Evolutionary conservation across 768 basidiomycete genomes (phyloP).

Genomic region (Calocera cornea): DNA sequence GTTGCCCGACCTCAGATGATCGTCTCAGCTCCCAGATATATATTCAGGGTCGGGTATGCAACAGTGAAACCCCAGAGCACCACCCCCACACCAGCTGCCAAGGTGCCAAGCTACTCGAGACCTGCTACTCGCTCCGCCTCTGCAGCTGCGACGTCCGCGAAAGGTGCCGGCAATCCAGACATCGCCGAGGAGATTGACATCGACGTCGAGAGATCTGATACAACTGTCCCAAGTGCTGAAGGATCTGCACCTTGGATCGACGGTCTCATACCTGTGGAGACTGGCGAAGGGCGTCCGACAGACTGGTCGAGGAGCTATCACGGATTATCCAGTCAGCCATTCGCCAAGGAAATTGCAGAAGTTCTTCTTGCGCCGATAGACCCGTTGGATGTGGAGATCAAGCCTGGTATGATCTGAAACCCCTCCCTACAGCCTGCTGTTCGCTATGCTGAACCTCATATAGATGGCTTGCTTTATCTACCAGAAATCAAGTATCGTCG

Average conservation of each 20-base stretch:
- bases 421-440: not conserved
- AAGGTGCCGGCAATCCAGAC: not conserved
- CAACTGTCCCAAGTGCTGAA: not conserved
- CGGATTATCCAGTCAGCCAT: conserved; percentile 66
- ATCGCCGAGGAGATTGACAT: not conserved
- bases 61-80: not conserved
- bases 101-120: not conserved
- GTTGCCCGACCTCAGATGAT: not conserved
- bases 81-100: not conserved
- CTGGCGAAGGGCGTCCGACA: conserved; percentile 21
- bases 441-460: not conserved
- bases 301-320: conserved; percentile 87
- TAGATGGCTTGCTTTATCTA: conserved; percentile 87
- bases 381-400: conserved; percentile 75
- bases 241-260: not conserved
- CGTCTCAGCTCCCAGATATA: not conserved
- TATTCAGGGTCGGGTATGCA: not conserved
- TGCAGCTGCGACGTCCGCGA: not conserved
- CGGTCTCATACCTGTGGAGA: not conserved
- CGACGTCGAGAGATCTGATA: not conserved
- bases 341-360: conserved; percentile 59
- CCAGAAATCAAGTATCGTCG: conserved; percentile 96
- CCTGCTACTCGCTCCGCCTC: not conserved
- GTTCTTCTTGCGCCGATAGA: conserved; percentile 62
- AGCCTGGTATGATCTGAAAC: conserved; percentile 52